These are phyloP conservation scores for Tricholoma matsutake DNA, from an alignment of 768 basidiomycete genomes.

Conservation along the genomic window DNA sequence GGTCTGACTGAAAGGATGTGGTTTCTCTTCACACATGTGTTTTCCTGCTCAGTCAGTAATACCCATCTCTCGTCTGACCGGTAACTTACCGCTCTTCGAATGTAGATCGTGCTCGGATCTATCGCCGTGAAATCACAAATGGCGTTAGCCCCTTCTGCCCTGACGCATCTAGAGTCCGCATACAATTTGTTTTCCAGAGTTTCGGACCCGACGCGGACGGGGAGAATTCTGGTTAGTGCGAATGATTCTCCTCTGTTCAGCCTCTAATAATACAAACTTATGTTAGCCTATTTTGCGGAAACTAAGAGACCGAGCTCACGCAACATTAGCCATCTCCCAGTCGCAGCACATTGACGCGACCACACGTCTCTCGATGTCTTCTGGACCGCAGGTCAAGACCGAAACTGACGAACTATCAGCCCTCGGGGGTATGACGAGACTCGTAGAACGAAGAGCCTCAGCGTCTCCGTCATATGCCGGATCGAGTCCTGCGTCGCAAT, in stretches of 20 bases:
- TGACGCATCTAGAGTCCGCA: slow-evolving; percentile 66
- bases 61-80: neutral
- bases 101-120: slow-evolving; percentile 65
- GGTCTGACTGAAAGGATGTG: slow-evolving; percentile 67
- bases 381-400: slow-evolving; percentile 46
- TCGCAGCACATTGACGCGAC: slow-evolving; percentile 20
- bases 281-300: slow-evolving; percentile 59
- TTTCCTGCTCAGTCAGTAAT: slow-evolving; percentile 60
- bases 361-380: slow-evolving; percentile 33
- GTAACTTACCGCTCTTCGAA: neutral
- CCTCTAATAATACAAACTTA: slow-evolving; percentile 1
- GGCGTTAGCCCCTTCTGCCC: slow-evolving; percentile 61
- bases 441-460: slow-evolving; percentile 52
- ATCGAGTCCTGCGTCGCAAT: slow-evolving; percentile 42
- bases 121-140: slow-evolving; percentile 64
- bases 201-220: slow-evolving; percentile 48
- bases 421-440: slow-evolving; percentile 61
- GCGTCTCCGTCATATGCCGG: slow-evolving; percentile 42
- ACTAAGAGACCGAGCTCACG: slow-evolving; percentile 51
- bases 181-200: slow-evolving; percentile 55
- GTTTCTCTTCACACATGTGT: slow-evolving; percentile 72
- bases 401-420: slow-evolving; percentile 61
- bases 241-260: neutral
- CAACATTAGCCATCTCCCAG: slow-evolving; percentile 31
- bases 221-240: slow-evolving; percentile 56